Evolutionary conservation across 345 rosid genomes (phyloP).

Genomic region (Arabis hirsuta): DNA sequence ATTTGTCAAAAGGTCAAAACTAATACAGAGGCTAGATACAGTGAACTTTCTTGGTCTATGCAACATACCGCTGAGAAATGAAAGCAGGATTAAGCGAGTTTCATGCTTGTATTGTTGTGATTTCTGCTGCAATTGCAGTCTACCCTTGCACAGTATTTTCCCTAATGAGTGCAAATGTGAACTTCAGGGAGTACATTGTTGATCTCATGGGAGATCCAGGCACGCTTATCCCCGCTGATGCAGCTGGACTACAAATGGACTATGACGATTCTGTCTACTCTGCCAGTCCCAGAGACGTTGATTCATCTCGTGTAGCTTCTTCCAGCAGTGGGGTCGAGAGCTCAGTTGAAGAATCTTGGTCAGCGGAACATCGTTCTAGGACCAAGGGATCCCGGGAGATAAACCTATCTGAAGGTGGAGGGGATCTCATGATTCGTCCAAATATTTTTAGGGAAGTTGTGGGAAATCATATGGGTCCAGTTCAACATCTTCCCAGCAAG

Average conservation of each 20-base stretch:
- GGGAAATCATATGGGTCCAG: conserved; percentile 43
- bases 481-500: conserved; percentile 49
- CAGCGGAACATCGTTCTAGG: conserved; percentile 56
- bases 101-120: conserved; percentile 15
- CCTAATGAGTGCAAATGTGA: conserved; percentile 32
- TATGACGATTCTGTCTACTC: conserved; percentile 66
- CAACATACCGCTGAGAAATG: conserved; percentile 10
- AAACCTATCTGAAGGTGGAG: conserved; percentile 52
- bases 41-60: conserved; percentile 4
- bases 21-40: conserved; percentile 18
- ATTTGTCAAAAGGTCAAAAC: conserved; percentile 20
- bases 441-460: conserved; percentile 34
- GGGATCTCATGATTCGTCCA: conserved; percentile 42
- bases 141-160: conserved; percentile 1
- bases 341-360: conserved; percentile 65
- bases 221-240: conserved; percentile 90
- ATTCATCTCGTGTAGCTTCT: conserved; percentile 65
- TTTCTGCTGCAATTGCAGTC: conserved; percentile 14
- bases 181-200: conserved; percentile 94
- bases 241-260: conserved; percentile 67
- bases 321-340: conserved; percentile 72
- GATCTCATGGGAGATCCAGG: conserved; percentile 99
- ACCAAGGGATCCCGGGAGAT: conserved; percentile 44
- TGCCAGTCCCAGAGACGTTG: conserved; percentile 70
- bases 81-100: conserved; percentile 20